Conservation (phyloP, 2,329 filamentous ascomycete species). For the Periconia sp. region DNA sequence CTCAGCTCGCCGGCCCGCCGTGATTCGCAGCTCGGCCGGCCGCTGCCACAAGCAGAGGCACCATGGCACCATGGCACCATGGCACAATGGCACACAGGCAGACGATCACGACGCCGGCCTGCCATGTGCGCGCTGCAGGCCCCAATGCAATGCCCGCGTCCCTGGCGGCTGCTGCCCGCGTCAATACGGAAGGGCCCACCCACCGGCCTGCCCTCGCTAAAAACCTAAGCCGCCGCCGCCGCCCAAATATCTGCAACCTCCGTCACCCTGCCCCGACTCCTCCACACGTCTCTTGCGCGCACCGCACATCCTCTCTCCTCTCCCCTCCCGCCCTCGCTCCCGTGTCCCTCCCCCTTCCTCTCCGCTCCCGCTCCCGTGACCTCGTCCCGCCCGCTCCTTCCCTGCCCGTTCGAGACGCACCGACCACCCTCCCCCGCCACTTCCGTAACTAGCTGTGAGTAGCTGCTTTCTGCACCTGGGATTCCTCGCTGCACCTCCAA, state of each 20-base stretch:
- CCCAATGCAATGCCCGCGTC: background rate
- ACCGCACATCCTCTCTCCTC: constrained; percentile 23
- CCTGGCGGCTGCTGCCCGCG: constrained; percentile 10
- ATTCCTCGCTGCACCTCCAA: constrained; percentile 19
- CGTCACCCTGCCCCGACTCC: constrained; percentile 28
- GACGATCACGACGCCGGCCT: background rate
- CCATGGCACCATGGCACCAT: constrained; percentile 4
- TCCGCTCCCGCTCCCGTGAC: constrained; percentile 23
- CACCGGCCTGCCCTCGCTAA: constrained; percentile 42
- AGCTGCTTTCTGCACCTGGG: constrained; percentile 18
- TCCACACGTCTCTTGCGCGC: constrained; percentile 10
- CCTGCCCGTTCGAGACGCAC: constrained; percentile 29
- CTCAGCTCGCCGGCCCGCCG: no score
- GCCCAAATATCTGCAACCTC: constrained; percentile 28
- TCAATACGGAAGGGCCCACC: constrained; percentile 35
- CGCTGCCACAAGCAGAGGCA: background rate
- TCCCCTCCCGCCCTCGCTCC: constrained; percentile 19
- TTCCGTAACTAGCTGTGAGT: constrained; percentile 40
- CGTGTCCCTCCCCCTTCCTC: constrained; percentile 15
- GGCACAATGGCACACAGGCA: no score
- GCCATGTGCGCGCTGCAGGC: background rate
- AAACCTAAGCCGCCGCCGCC: constrained; percentile 23
- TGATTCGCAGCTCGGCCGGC: no score
- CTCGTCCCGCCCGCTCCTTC: constrained; percentile 15
- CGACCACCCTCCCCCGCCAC: constrained; percentile 43